Evolutionary conservation across 768 basidiomycete genomes (phyloP).

Genomic region (Rhodosporidiobolus odoratus): DNA sequence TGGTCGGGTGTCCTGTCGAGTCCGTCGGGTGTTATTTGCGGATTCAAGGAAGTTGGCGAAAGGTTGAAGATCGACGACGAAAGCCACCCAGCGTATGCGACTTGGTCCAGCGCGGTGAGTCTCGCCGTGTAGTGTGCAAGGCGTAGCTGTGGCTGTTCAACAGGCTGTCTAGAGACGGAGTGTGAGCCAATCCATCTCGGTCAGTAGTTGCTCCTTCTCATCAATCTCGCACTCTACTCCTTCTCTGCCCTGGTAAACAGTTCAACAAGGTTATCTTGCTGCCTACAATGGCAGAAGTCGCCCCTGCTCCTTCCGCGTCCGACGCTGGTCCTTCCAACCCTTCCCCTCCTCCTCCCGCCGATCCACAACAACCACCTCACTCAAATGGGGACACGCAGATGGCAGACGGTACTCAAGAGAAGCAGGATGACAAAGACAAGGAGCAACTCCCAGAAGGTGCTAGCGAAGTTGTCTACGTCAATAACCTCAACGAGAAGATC

Average conservation of each 20-base stretch:
- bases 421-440: not conserved
- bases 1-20: too few relatives aligned
- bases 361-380: not conserved
- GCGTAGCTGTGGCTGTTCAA: too few relatives aligned
- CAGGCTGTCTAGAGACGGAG: too few relatives aligned
- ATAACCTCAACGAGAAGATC: constrained; percentile 52
- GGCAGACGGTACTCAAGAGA: constrained; percentile 3
- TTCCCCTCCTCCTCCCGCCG: not conserved
- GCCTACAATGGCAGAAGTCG: constrained; percentile 2
- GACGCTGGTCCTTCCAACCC: constrained; percentile 1
- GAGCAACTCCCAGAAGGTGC: constrained; percentile 24
- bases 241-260: too few relatives aligned
- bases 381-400: constrained; percentile 9
- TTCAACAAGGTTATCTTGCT: too few relatives aligned
- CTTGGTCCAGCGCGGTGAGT: too few relatives aligned
- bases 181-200: too few relatives aligned
- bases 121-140: too few relatives aligned
- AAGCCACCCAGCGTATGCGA: not conserved
- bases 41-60: not conserved
- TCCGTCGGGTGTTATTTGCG: too few relatives aligned
- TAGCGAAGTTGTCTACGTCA: constrained; percentile 46
- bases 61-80: not conserved
- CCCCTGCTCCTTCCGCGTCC: not conserved
- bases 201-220: too few relatives aligned
- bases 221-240: not conserved